phyloP scores from a whole-genome alignment of 768 basidiomycete genomes.

The Lactifluus subvellereus region DNA sequence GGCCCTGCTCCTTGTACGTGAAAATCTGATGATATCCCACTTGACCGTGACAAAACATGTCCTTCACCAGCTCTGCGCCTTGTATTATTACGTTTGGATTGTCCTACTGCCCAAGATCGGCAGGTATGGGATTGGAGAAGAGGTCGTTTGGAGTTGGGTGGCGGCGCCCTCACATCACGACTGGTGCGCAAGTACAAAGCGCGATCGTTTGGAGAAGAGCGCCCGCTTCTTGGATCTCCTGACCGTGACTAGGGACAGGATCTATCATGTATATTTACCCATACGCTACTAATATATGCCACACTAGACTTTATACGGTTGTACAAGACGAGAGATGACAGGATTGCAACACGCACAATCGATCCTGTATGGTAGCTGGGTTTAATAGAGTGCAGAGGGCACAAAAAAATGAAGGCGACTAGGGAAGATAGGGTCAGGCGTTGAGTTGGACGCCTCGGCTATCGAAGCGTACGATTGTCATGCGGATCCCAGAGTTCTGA shows the following conservation, averaged over 20 bases:
- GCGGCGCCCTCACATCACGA: conserved; percentile 20
- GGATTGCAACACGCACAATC: too few relatives aligned
- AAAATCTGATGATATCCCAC: neutral
- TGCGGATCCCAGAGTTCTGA: neutral
- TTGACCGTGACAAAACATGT: neutral
- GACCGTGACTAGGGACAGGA: conserved; percentile 1
- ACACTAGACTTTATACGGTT: neutral
- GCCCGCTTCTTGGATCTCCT: conserved; percentile 24
- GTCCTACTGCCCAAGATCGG: conserved; percentile 39
- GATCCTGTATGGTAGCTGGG: neutral
- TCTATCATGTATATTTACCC: neutral
- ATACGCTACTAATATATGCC: too few relatives aligned
- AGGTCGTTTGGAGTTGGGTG: conserved; percentile 26
- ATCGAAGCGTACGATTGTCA: neutral
- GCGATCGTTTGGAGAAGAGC: neutral
- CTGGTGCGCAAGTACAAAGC: conserved; percentile 17
- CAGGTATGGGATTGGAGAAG: conserved; percentile 43
- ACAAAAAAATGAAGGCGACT: neutral
- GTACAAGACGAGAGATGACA: neutral
- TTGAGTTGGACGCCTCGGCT: neutral
- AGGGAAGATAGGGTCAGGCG: neutral
- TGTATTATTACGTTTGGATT: conserved; percentile 38
- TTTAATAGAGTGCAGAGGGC: neutral
- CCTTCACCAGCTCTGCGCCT: conserved; percentile 22
- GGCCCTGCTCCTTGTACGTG: conserved; percentile 27